phyloP scores from a whole-genome alignment of 345 rosid genomes.

The Rhodamnia rubescens region DNA sequence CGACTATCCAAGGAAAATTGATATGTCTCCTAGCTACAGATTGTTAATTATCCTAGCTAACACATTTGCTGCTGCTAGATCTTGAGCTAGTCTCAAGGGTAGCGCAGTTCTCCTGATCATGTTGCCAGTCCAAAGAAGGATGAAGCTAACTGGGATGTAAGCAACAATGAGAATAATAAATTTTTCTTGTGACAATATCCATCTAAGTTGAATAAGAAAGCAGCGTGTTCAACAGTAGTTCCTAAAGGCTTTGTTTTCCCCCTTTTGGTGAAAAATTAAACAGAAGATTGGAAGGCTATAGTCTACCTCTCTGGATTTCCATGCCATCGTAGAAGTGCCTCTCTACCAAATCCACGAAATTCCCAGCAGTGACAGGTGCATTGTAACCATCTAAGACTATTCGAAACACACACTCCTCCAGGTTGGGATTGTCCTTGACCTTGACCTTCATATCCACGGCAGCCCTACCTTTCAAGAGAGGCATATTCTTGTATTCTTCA shows the following conservation, averaged over 20 bases:
- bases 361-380: slow-evolving; percentile 94
- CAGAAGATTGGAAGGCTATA: neutral
- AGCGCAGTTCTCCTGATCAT: neutral
- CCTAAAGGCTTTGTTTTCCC: neutral
- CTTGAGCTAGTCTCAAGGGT: neutral
- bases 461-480: slow-evolving; percentile 94
- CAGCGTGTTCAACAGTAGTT: neutral
- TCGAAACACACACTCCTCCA: slow-evolving; percentile 72
- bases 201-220: neutral
- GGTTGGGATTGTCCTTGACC: slow-evolving; percentile 90
- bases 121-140: neutral
- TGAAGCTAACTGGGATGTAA: neutral
- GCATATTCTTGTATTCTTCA: slow-evolving; percentile 70
- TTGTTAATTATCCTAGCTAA: neutral
- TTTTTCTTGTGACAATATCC: neutral
- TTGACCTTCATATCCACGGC: slow-evolving; percentile 96
- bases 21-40: neutral
- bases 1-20: neutral
- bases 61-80: neutral
- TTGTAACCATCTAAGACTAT: slow-evolving; percentile 94
- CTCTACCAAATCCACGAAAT: slow-evolving; percentile 83
- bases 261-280: neutral
- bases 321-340: slow-evolving; percentile 95
- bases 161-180: neutral
- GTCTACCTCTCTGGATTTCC: slow-evolving; percentile 94